A percentile compares a stretch with the other conserved stretches of the same genome.
Conservation (phyloP, 768 basidiomycete species). For the Zangia roseola region DNA sequence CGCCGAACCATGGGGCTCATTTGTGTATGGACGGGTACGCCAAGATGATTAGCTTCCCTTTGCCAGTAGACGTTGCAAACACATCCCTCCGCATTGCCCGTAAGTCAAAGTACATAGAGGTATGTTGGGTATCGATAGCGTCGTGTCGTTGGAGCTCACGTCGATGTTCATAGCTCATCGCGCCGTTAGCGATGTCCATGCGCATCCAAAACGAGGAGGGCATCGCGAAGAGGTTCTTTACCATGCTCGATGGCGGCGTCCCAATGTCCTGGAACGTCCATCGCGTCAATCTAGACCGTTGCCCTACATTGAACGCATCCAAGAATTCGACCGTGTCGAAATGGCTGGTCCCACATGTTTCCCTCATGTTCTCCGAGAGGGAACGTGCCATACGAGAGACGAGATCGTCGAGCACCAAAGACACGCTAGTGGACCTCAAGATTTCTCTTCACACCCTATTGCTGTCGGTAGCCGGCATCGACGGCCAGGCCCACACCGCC, state of each 20-base stretch:
- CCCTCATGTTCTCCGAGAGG: constrained; percentile 32
- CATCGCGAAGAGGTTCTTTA: constrained; percentile 29
- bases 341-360: constrained; percentile 36
- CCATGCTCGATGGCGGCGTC: constrained; percentile 12
- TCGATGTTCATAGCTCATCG: constrained; percentile 18
- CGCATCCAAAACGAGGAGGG: constrained; percentile 14
- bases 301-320: constrained; percentile 32
- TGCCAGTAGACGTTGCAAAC: constrained; percentile 40
- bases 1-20: neutral
- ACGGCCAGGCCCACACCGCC: constrained; percentile 15
- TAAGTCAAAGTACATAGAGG: constrained; percentile 51
- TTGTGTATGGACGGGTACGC: constrained; percentile 17
- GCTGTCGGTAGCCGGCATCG: constrained; percentile 22
- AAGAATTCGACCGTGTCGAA: constrained; percentile 3
- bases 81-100: constrained; percentile 48
- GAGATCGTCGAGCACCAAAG: neutral
- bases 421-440: constrained; percentile 34
- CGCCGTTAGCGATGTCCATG: constrained; percentile 16
- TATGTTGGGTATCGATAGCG: constrained; percentile 3
- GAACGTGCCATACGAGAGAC: constrained; percentile 22
- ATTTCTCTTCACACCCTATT: constrained; percentile 32
- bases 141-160: neutral
- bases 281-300: constrained; percentile 35
- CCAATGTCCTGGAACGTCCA: constrained; percentile 38
- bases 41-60: constrained; percentile 39